Conservation (phyloP, 2,329 filamentous ascomycete genomes). For the Aureobasidium musti region DNA sequence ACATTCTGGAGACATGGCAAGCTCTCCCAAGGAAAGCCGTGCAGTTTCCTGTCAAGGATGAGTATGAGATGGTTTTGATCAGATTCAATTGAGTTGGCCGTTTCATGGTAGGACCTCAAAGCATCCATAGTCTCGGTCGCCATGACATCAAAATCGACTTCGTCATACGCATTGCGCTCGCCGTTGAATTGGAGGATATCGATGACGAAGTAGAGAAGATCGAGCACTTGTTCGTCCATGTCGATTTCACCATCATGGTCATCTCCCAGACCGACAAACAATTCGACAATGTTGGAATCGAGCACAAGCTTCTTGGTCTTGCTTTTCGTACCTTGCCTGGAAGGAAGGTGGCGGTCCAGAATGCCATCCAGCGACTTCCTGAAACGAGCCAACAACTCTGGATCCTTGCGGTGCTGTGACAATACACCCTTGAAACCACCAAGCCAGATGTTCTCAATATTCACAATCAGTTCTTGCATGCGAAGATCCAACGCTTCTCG, state of each 20-base stretch:
- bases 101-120: conserved; percentile 72
- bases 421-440: conserved; percentile 96
- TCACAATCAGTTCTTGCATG: conserved; percentile 74
- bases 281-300: conserved; percentile 71
- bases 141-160: conserved; percentile 94
- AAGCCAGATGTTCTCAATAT: conserved; percentile 91
- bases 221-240: conserved; percentile 84
- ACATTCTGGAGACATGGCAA: conserved; percentile 78
- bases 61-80: conserved; percentile 72
- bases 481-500: conserved; percentile 77
- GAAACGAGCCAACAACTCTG: conserved; percentile 71
- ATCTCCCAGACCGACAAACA: conserved; percentile 84
- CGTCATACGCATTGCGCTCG: conserved; percentile 94
- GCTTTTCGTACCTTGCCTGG: conserved; percentile 61
- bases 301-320: conserved; percentile 57
- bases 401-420: conserved; percentile 66
- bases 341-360: conserved; percentile 82
- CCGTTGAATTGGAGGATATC: conserved; percentile 97
- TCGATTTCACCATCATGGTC: conserved; percentile 67
- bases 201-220: conserved; percentile 92
- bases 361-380: conserved; percentile 75
- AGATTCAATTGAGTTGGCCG: conserved; percentile 40
- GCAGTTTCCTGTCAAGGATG: conserved; percentile 86
- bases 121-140: conserved; percentile 85
- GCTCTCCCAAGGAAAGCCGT: conserved; percentile 94